phyloP scores from a whole-genome alignment of 768 basidiomycete genomes.

The Porphyrellus cyaneotinctus region DNA sequence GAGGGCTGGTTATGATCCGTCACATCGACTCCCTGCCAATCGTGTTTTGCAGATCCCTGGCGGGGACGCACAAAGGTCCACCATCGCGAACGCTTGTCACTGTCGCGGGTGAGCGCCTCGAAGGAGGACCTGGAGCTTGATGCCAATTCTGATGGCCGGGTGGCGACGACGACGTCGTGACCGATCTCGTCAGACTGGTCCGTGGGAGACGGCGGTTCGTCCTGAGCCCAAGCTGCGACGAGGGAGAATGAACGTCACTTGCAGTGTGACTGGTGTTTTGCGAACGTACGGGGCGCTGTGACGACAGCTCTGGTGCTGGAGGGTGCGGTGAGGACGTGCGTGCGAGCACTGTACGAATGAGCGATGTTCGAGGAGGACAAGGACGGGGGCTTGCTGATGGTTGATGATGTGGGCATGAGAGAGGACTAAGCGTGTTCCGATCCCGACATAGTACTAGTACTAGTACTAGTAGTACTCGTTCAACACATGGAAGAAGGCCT shows the following conservation, averaged over 20 bases:
- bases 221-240: slow-evolving; percentile 70
- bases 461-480: too few relatives aligned
- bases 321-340: slow-evolving; percentile 19
- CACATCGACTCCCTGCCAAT: slow-evolving; percentile 2
- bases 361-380: slow-evolving; percentile 25
- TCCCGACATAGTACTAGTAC: slow-evolving; percentile 11
- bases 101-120: slow-evolving; percentile 28
- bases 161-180: slow-evolving; percentile 32
- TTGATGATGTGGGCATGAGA: slow-evolving; percentile 17
- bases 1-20: neutral
- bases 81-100: slow-evolving; percentile 53
- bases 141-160: slow-evolving; percentile 48
- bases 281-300: slow-evolving; percentile 63
- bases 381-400: slow-evolving; percentile 20
- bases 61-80: slow-evolving; percentile 70
- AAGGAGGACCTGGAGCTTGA: slow-evolving; percentile 47
- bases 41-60: slow-evolving; percentile 19
- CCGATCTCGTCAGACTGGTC: slow-evolving; percentile 39
- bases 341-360: slow-evolving; percentile 28
- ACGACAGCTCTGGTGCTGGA: slow-evolving; percentile 55
- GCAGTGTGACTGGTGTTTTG: neutral
- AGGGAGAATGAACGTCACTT: slow-evolving; percentile 5
- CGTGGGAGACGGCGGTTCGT: slow-evolving; percentile 75
- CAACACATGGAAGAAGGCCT: slow-evolving; percentile 58
- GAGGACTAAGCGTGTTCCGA: slow-evolving; percentile 10